Conservation (phyloP, 129 eudicot genomes). For the Lonicera japonica region DNA sequence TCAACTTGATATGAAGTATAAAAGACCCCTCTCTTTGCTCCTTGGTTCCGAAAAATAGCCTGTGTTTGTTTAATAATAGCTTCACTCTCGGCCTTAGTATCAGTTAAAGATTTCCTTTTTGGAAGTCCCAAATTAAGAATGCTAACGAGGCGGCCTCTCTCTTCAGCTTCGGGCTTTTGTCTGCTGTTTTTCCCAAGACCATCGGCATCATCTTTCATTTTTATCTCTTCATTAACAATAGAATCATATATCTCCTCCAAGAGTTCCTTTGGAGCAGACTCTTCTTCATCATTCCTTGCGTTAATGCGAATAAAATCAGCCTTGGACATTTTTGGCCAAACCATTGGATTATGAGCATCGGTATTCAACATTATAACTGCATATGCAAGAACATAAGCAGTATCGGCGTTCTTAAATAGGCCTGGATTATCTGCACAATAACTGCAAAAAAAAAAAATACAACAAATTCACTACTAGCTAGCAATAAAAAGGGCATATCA, state of each 20-base stretch:
- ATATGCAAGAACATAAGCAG: slow-evolving; percentile 94
- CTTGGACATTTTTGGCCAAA: slow-evolving; percentile 91
- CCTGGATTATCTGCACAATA: slow-evolving; percentile 96
- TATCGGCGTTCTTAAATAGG: slow-evolving; percentile 95
- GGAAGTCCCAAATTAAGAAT: slow-evolving; percentile 95
- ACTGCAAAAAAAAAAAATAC: slow-evolving; percentile 41
- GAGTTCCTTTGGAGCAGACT: slow-evolving; percentile 72
- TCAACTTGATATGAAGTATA: slow-evolving; percentile 70
- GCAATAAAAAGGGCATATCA: not conserved
- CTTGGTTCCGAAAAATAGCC: slow-evolving; percentile 63
- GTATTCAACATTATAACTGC: slow-evolving; percentile 97
- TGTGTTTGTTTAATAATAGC: slow-evolving; percentile 79
- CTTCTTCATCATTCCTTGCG: slow-evolving; percentile 74
- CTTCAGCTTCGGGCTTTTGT: slow-evolving; percentile 73
- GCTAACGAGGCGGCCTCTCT: slow-evolving; percentile 65
- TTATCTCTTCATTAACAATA: slow-evolving; percentile 84
- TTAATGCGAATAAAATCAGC: slow-evolving; percentile 82
- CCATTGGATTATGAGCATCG: slow-evolving; percentile 98
- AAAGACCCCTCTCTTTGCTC: slow-evolving; percentile 83
- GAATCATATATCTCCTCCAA: slow-evolving; percentile 94
- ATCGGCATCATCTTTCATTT: slow-evolving; percentile 69
- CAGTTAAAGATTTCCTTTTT: slow-evolving; percentile 49
- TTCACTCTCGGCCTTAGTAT: slow-evolving; percentile 74
- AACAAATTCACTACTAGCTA: not conserved
- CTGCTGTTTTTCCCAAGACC: slow-evolving; percentile 48